A percentile compares a stretch with the other conserved stretches of the same genome.
Conservation (phyloP, 495 filamentous ascomycete genomes). For the Penicillium longicatenatum region DNA sequence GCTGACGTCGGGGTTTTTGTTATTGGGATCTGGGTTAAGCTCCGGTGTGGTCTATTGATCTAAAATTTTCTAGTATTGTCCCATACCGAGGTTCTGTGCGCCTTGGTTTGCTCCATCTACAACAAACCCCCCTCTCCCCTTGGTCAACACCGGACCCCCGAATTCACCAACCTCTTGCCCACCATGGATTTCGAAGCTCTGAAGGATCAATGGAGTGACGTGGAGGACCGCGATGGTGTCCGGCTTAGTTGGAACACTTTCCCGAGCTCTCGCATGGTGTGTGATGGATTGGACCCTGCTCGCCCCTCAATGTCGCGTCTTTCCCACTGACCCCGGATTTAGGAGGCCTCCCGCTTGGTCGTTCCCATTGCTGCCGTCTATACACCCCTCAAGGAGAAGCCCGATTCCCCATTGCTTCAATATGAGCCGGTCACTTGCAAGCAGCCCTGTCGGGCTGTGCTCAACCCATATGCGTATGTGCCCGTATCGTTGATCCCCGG, state of each 20-base stretch:
- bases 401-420: conserved; percentile 83
- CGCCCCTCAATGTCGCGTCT: conserved; percentile 17
- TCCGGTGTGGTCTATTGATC: conserved; percentile 27
- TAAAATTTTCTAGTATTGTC: conserved; percentile 23
- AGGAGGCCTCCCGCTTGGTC: conserved; percentile 97
- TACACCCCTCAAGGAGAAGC: conserved; percentile 94
- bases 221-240: conserved; percentile 96
- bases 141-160: conserved; percentile 29
- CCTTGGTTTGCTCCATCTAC: conserved; percentile 21
- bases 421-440: conserved; percentile 99
- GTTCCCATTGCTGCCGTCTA: conserved; percentile 97
- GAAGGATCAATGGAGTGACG: conserved; percentile 97
- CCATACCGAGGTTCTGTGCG: conserved; percentile 17
- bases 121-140: conserved; percentile 23
- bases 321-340: conserved; percentile 25
- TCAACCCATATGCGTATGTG: conserved; percentile 93
- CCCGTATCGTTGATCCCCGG: conserved; percentile 5
- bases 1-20: conserved; percentile 24
- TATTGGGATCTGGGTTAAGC: conserved; percentile 38
- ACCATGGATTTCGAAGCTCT: conserved; percentile 77
- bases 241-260: conserved; percentile 99
- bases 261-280: conserved; percentile 94
- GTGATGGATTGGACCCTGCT: conserved; percentile 24
- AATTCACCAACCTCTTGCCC: conserved; percentile 28
- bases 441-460: conserved; percentile 88